Evolutionary conservation across 208 protist species (phyloP), one percentile per base, ranked within the genome.

Genomic region (Wallacemonas sp.): DNA sequence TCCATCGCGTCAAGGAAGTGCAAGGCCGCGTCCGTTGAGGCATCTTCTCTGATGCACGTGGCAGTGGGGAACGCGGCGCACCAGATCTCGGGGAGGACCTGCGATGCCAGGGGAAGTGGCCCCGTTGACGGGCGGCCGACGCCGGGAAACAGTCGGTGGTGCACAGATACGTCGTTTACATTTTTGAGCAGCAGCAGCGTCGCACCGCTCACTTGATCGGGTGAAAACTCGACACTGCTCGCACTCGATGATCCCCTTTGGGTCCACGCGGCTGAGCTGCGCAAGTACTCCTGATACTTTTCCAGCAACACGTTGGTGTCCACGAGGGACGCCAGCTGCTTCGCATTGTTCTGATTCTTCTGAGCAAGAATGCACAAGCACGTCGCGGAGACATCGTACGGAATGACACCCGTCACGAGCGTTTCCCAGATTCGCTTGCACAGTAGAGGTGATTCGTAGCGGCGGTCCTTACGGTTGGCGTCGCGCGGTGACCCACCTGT

Each of bases 321-420:
- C 6, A 76, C 65, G 2, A 70, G 11, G 8, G 66, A 58, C 9
- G 74, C 74, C 32, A 95, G 47, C 2, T 75, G 58, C 52, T 61
- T 39, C 12, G 82, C 83, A 57, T 95, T 95, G 0, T 34, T 44
- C 2, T 54, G 61, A 48, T 79, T 78, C 27, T 75, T 77, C 11
- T 76, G 66, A 0, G 82, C 87, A 44, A 95, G 76, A 21, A 93
- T 76, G 55, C 82, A 88, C 46, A 95, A 74, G 1, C 77, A 77
- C 16, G 82, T 81, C 8, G 90, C 76, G 30, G 78, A 80, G 12
- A 92, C 83, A 38, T 95, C 87, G 49, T 86, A 95, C n/a, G 90
- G 90, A 16, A 95, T 75, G 14, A 95, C 83, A 24, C 63, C 74
- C 49, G 68, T 76, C 29, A 84, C 21, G 72, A 90, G 81, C 68